Base-by-base conservation (phyloP, 306 rosid genomes). In the Fragaria iinumae region DNA sequence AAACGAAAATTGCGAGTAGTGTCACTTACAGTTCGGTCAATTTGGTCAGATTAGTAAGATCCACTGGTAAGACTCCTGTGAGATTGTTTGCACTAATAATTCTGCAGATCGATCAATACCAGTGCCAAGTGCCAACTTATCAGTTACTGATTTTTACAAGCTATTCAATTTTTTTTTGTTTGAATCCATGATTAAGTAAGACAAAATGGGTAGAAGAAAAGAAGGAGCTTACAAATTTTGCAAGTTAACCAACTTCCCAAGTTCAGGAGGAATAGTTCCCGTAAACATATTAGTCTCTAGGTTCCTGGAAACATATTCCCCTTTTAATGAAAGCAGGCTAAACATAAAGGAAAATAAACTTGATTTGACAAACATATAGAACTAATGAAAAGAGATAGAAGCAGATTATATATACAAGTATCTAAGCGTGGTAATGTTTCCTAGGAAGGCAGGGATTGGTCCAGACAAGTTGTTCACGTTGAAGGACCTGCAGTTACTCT, bases 41-140 rank as follows among this genome's bases (percentile, higher is more conserved):
- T 3, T 80, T 80, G n/a, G 63, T 48, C 47, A 80, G 76, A 4
- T 48, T 48, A 56, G 83, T 38, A 5, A 80, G 64, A 6, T 62
- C 36, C 3, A 1, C 6, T 1, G 83, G 83, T 32, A 83, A 76
- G n/a, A 16, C 47, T 38, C 87, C 84, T 0, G 84, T 72, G 78
- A 82, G 82, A 77, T 71, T 76, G 65, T 81, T 81, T 21, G 81
- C 25, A 50, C 10, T 80, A 13, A 80, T 66, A 27, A 25, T n/a
- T n/a, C 80, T 80, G 68, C 11, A 62, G n/a, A 18, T 50, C n/a
- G n/a, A 18, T 50, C n/a, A 25, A 27, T 8, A 69, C 72, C 67
- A 80, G 60, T 45, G 2, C 8, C 18, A 23, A 80, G 60, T 45
- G 2, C 8, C 18, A 36, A 59, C n/a, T 74, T n/a, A n/a, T 20